phyloP scores from a whole-genome alignment of 164 flowering plant genomes.

The Tetrastigma voinierianum region DNA sequence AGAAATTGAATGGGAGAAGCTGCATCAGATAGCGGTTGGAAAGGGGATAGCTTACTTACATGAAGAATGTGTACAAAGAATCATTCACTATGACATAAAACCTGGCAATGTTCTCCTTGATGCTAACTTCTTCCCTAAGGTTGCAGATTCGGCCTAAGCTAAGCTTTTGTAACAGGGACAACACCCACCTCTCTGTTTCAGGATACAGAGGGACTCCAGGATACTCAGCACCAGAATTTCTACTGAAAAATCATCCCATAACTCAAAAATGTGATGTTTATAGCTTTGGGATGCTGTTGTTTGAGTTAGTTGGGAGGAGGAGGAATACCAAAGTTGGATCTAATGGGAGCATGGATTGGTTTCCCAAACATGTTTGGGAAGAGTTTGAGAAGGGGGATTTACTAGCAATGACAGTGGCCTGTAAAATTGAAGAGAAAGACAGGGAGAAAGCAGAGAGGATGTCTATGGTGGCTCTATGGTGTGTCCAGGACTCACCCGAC shows the following conservation, averaged over 20 bases:
- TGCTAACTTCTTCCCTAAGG: constrained; percentile 12
- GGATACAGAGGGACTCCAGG: too few species aligned
- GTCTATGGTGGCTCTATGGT: constrained; percentile 28
- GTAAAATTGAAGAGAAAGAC: background rate
- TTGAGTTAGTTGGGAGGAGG: too few species aligned
- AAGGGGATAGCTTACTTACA: constrained; percentile 34
- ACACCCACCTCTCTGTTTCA: too few species aligned
- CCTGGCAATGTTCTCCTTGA: too few species aligned
- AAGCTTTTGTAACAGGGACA: constrained; percentile 17
- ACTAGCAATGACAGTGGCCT: background rate
- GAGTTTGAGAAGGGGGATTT: constrained; percentile 15
- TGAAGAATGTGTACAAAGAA: constrained; percentile 28
- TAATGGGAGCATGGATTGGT: constrained; percentile 12
- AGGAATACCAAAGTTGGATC: constrained; percentile 10
- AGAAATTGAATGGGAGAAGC: constrained; percentile 6
- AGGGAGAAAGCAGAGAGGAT: constrained; percentile 18
- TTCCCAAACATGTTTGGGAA: constrained; percentile 26
- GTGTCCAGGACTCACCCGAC: constrained; percentile 23
- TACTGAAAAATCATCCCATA: constrained; percentile 13
- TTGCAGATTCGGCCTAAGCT: constrained; percentile 33
- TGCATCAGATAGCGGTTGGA: constrained; percentile 2
- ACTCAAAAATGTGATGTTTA: too few species aligned
- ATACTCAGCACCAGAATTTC: constrained; percentile 8
- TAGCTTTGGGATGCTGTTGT: too few species aligned
- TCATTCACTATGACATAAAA: constrained; percentile 25